phyloP scores from a whole-genome alignment of 1,284 basidiomycete genomes.

The Porphyrellus sp. region DNA sequence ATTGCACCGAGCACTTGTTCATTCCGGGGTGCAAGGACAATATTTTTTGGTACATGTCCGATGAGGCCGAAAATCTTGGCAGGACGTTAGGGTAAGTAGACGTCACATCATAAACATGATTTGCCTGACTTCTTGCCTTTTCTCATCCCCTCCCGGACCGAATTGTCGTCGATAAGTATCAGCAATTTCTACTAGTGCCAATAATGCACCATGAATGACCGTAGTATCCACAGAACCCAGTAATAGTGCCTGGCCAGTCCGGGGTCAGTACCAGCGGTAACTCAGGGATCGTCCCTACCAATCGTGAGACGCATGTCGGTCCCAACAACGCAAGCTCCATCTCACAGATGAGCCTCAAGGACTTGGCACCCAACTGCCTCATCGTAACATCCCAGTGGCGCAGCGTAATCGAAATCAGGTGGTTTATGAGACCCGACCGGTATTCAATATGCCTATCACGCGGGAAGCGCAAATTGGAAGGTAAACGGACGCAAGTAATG shows the following conservation, averaged over 20 bases:
- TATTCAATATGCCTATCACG: conserved; percentile 65
- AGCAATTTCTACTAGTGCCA: conserved; percentile 72
- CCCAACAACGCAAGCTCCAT: conserved; percentile 56
- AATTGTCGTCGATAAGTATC: conserved; percentile 42
- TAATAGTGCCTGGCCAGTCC: conserved; percentile 46
- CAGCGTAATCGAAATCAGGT: conserved; percentile 73
- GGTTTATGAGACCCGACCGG: conserved; percentile 65
- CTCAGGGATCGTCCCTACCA: conserved; percentile 40
- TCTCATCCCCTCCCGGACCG: conserved; percentile 31
- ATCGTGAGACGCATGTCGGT: conserved; percentile 46
- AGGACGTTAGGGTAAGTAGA: conserved; percentile 1
- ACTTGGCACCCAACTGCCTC: conserved; percentile 77
- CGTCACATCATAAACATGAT: neutral
- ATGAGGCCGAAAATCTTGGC: conserved; percentile 59
- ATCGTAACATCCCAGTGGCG: conserved; percentile 90
- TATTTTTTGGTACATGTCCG: conserved; percentile 49
- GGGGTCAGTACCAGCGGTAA: conserved; percentile 11
- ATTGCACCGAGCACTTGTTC: conserved; percentile 73
- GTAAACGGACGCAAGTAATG: conserved; percentile 3
- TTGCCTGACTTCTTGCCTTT: conserved; percentile 39
- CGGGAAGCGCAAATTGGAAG: conserved; percentile 4
- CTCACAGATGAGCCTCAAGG: conserved; percentile 67
- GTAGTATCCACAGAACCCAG: conserved; percentile 65
- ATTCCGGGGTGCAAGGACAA: conserved; percentile 68
- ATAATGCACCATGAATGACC: conserved; percentile 81